A percentile compares a stretch with the other conserved stretches of the same genome.
Evolutionary conservation across 2,329 filamentous ascomycete genomes (phyloP).

Genomic region (Endothia cerciana): DNA sequence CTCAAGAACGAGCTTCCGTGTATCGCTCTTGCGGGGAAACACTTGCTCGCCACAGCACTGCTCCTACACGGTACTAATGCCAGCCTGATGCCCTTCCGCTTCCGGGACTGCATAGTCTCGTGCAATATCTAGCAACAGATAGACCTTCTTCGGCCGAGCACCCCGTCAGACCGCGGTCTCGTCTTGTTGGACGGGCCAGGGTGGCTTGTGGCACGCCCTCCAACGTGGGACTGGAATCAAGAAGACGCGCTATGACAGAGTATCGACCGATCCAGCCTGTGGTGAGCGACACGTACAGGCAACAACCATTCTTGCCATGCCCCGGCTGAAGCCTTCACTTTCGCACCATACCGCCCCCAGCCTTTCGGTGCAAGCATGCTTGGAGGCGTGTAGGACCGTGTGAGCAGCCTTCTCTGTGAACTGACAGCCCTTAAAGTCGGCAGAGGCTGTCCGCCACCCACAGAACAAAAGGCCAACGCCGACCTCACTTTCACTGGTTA

Average conservation of each 20-base stretch:
- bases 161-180: no score
- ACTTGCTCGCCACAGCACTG: background rate
- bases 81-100: no score
- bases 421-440: no score
- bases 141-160: no score
- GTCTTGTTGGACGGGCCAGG: no score
- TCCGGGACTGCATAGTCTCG: no score
- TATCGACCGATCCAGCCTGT: background rate
- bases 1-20: background rate
- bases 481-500: constrained; percentile 2
- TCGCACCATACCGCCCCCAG: background rate
- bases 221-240: background rate
- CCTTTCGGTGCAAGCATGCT: background rate
- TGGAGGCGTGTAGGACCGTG: no score
- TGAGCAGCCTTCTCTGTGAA: no score
- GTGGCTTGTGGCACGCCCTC: background rate
- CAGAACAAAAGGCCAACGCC: background rate
- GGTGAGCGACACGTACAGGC: background rate
- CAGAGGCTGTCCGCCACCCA: no score
- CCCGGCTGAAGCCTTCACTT: background rate
- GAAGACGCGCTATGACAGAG: constrained; percentile 4
- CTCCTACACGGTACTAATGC: background rate
- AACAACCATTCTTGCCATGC: background rate
- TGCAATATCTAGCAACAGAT: no score
- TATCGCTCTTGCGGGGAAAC: background rate